Percentiles rank a stretch among this genome's conserved stretches.
phyloP scores from a whole-genome alignment of 2,329 filamentous ascomycete genomes.

The Colletotrichum sp. region DNA sequence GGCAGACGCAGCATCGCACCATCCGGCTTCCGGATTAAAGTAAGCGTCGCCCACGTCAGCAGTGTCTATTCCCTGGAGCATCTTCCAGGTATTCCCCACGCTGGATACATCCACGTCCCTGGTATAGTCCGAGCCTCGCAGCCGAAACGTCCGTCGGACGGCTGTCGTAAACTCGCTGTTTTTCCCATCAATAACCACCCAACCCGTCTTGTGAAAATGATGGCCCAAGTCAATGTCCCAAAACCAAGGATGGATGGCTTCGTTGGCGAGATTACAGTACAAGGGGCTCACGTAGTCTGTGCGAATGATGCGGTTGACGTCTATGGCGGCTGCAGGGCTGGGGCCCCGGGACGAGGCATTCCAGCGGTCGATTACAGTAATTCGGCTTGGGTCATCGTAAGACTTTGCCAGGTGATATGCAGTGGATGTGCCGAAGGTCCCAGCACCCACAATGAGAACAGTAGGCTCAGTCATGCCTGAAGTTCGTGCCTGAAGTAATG shows the following conservation, averaged over 20 bases:
- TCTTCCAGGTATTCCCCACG: neutral
- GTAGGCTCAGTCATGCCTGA: neutral
- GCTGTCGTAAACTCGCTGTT: neutral
- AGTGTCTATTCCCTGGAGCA: neutral
- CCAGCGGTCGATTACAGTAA: slow-evolving; percentile 16
- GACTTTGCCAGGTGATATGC: slow-evolving; percentile 47
- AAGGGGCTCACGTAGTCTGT: slow-evolving; percentile 35
- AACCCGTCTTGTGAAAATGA: slow-evolving; percentile 6
- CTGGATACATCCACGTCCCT: neutral
- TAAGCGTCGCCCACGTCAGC: neutral
- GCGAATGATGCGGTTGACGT: slow-evolving; percentile 42
- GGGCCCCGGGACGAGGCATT: neutral
- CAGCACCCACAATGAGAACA: slow-evolving; percentile 51
- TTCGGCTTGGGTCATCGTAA: slow-evolving; percentile 5
- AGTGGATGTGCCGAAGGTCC: slow-evolving; percentile 54
- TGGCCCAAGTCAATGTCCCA: neutral
- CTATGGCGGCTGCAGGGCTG: slow-evolving; percentile 28
- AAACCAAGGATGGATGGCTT: slow-evolving; percentile 27
- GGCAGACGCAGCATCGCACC: slow-evolving; percentile 1
- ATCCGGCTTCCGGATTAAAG: slow-evolving; percentile 11
- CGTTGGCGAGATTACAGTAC: slow-evolving; percentile 34
- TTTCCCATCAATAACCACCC: neutral
- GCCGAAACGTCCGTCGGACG: neutral
- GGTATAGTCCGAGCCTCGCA: slow-evolving; percentile 7
- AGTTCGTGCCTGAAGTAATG: too few relatives aligned